Percentiles rank a stretch among this genome's conserved stretches.
These are phyloP conservation scores for Clarkia xantiana DNA, from an alignment of 345 rosid species.

Conservation along the genomic window DNA sequence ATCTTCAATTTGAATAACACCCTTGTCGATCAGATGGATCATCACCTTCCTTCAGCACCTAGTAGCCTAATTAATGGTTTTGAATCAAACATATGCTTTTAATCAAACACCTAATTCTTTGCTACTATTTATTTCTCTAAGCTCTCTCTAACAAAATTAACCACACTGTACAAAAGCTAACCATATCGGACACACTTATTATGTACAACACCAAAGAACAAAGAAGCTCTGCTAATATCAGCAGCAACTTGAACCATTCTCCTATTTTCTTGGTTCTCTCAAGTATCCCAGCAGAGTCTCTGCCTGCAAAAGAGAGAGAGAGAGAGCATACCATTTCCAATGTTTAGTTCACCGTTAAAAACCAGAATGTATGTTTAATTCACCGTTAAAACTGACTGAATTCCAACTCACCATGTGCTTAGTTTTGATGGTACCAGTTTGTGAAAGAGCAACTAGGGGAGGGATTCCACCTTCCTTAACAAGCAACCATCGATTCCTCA, in stretches of 20 bases:
- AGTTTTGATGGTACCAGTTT: slow-evolving; percentile 56
- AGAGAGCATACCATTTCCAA: background rate
- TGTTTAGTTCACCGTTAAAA: background rate
- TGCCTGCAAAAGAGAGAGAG: slow-evolving; percentile 41
- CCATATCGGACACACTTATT: background rate
- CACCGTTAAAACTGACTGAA: background rate
- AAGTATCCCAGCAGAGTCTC: slow-evolving; percentile 52
- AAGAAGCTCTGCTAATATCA: background rate
- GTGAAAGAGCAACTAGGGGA: slow-evolving; percentile 87
- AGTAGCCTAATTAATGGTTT: too few species aligned
- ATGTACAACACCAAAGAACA: slow-evolving; percentile 11
- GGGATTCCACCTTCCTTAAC: slow-evolving; percentile 98
- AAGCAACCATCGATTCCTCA: slow-evolving; percentile 70
- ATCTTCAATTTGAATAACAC: too few species aligned
- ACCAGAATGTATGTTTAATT: too few species aligned
- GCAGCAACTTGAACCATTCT: slow-evolving; percentile 26
- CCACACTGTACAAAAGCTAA: slow-evolving; percentile 9
- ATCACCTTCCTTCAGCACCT: too few species aligned
- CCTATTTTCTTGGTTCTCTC: slow-evolving; percentile 36
- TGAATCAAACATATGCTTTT: too few species aligned
- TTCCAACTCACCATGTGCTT: slow-evolving; percentile 49
- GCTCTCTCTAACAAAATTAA: background rate
- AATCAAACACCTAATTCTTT: background rate
- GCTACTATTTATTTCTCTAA: background rate
- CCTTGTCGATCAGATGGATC: too few species aligned